A percentile compares a stretch with the other conserved stretches of the same genome.
Evolutionary conservation across 371 early-diverging fungal species (phyloP).

Genomic region (Apophysomyces trapeziformis): DNA sequence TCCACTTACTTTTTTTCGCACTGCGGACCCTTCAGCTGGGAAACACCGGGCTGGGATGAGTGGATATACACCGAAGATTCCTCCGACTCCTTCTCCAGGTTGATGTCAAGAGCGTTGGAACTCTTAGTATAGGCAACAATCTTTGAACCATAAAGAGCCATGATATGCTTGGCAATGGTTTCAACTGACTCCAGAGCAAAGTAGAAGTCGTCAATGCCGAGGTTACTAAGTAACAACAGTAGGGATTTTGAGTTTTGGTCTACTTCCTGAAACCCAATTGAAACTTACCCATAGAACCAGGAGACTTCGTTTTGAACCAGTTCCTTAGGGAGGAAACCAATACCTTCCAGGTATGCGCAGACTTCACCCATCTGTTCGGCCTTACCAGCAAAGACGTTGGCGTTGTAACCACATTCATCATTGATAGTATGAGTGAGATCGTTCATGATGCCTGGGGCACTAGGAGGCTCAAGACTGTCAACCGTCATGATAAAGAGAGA

Average conservation of each 20-base stretch:
- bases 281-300: conserved; percentile 93
- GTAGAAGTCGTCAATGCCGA: conserved; percentile 98
- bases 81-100: conserved; percentile 90
- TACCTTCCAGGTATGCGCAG: conserved; percentile 76
- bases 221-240: conserved; percentile 61
- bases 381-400: conserved; percentile 87
- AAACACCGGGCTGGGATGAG: conserved; percentile 94
- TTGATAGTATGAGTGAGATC: conserved; percentile 38
- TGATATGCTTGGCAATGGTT: conserved; percentile 94
- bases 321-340: conserved; percentile 90
- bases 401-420: conserved; percentile 68
- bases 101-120: conserved; percentile 83
- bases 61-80: conserved; percentile 96
- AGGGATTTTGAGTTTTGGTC: neutral
- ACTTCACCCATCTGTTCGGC: conserved; percentile 90
- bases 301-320: conserved; percentile 89
- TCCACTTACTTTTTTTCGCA: conserved; percentile 76
- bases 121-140: conserved; percentile 90
- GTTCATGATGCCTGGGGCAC: conserved; percentile 10
- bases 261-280: neutral
- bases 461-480: conserved; percentile 10
- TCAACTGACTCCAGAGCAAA: conserved; percentile 90
- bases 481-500: conserved; percentile 1
- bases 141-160: conserved; percentile 95
- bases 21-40: conserved; percentile 85